Evolutionary conservation across 176 grass and related monocot genomes (phyloP).

Genomic region (Musa itinerans): DNA sequence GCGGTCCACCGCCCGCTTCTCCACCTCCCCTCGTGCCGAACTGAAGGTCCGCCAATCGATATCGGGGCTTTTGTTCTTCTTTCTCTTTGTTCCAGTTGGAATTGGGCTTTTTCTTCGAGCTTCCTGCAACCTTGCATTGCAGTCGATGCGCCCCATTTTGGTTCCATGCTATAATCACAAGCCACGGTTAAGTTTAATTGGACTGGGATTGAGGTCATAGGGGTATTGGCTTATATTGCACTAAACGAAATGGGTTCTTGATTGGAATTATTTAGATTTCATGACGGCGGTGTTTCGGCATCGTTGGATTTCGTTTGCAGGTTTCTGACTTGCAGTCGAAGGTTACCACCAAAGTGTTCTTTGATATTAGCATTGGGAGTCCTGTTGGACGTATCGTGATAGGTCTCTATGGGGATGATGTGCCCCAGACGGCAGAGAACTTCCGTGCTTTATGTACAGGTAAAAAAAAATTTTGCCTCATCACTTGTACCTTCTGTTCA

Average conservation of each 20-base stretch:
- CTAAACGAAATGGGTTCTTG: background rate
- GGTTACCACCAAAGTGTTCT: constrained; percentile 92
- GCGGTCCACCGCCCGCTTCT: constrained; percentile 30
- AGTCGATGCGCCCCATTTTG: too few relatives aligned
- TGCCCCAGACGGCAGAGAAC: constrained; percentile 81
- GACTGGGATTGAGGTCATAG: background rate
- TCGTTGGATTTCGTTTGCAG: constrained; percentile 18
- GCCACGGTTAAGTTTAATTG: too few relatives aligned
- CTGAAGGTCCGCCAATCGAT: constrained; percentile 28
- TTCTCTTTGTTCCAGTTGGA: background rate
- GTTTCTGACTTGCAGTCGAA: constrained; percentile 67
- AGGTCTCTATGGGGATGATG: constrained; percentile 78
- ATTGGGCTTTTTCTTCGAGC: background rate
- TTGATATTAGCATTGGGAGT: constrained; percentile 80
- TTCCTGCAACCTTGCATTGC: too few relatives aligned
- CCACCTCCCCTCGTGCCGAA: constrained; percentile 43
- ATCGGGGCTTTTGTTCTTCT: background rate
- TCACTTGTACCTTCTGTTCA: constrained; percentile 6
- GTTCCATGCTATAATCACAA: too few relatives aligned
- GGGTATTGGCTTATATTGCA: background rate
- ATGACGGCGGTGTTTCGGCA: background rate
- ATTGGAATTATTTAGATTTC: background rate
- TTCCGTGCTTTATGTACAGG: constrained; percentile 87
- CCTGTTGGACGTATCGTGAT: constrained; percentile 73
- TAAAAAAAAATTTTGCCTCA: constrained; percentile 7